A percentile compares a stretch with the other conserved stretches of the same genome.
These are phyloP conservation scores for Uromyces viciae-fabae DNA, from an alignment of 1,284 basidiomycete genomes.

Conservation along the genomic window DNA sequence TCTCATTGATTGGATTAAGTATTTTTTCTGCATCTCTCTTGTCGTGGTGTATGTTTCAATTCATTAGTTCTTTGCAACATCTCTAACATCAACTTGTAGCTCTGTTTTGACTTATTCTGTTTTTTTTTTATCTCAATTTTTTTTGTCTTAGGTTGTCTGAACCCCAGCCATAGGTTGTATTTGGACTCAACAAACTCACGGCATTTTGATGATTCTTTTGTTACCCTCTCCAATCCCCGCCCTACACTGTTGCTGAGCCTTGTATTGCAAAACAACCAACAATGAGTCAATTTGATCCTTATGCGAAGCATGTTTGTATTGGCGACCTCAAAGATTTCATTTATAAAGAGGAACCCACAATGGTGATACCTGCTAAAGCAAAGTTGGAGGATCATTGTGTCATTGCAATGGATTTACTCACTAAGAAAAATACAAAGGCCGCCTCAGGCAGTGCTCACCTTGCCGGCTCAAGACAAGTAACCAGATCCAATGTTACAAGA, in stretches of 20 bases:
- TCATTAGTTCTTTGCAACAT: too few species aligned
- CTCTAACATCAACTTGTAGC: too few species aligned
- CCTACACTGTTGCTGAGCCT: neutral
- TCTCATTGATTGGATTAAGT: too few species aligned
- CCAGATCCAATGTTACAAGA: neutral
- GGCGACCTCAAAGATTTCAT: conserved; percentile 6
- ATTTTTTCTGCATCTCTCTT: too few species aligned
- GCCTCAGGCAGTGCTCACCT: neutral
- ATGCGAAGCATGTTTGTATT: neutral
- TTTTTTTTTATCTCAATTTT: neutral
- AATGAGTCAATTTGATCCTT: neutral
- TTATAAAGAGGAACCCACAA: neutral
- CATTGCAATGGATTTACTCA: neutral
- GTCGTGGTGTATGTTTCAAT: too few species aligned
- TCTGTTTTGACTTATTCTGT: neutral
- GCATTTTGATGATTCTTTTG: neutral
- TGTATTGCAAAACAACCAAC: neutral
- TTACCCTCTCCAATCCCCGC: neutral
- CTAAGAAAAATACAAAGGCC: neutral
- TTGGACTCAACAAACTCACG: neutral
- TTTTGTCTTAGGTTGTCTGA: neutral
- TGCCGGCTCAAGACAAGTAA: too few species aligned
- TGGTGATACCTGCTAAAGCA: neutral
- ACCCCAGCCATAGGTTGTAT: neutral
- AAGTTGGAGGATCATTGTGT: neutral